Percentiles rank a stretch among this genome's conserved stretches.
phyloP scores from a whole-genome alignment of 2,329 filamentous ascomycete species.

The Pestalotiopsis sp. region DNA sequence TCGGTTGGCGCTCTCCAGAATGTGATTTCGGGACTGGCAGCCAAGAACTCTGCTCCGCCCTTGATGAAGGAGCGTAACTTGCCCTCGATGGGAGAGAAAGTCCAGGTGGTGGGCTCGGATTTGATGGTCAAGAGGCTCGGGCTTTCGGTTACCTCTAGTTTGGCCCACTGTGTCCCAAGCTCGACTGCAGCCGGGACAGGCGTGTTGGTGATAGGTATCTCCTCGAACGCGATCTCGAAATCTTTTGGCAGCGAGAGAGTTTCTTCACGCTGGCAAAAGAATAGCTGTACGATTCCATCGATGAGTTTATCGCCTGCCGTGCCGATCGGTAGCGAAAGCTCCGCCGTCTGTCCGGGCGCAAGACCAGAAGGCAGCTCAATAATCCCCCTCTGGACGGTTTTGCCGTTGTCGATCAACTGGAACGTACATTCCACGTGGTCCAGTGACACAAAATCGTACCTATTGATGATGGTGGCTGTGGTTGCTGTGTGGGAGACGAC shows the following conservation, averaged over 20 bases:
- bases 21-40: conserved; percentile 26
- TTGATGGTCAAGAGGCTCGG: conserved; percentile 26
- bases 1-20: conserved; percentile 68
- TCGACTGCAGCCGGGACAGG: conserved; percentile 2
- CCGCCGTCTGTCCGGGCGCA: conserved; percentile 27
- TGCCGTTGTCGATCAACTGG: conserved; percentile 27
- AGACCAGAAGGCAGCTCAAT: conserved; percentile 28
- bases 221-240: conserved; percentile 32
- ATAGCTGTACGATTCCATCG: conserved; percentile 28
- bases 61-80: conserved; percentile 27
- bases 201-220: conserved; percentile 22
- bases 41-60: conserved; percentile 27
- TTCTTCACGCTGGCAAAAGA: conserved; percentile 26
- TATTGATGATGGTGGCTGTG: conserved; percentile 35
- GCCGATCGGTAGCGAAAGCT: conserved; percentile 21
- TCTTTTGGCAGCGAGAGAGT: conserved; percentile 25
- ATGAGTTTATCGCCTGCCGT: background rate
- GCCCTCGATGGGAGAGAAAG: conserved; percentile 26
- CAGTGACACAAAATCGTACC: conserved; percentile 44
- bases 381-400: conserved; percentile 22
- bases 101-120: conserved; percentile 27
- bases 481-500: conserved; percentile 37
- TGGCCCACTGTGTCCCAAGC: conserved; percentile 9
- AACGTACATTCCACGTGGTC: conserved; percentile 41
- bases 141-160: conserved; percentile 25